phyloP scores from a whole-genome alignment of 2,329 filamentous ascomycete species.

The Aspergillus fijiensis region DNA sequence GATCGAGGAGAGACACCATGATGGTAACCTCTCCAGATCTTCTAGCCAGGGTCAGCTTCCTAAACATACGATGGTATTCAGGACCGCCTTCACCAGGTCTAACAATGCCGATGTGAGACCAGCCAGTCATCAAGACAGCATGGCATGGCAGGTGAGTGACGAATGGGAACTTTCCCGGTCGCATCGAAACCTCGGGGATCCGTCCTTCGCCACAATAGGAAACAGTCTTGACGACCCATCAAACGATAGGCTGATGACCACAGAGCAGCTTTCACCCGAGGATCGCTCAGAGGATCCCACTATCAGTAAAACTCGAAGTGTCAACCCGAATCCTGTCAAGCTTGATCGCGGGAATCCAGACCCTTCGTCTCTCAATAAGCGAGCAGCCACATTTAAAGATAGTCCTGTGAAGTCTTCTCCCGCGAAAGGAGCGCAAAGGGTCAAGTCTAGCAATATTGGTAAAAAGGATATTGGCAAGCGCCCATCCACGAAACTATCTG shows the following conservation, averaged over 20 bases:
- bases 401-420: conserved; percentile 29
- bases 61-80: conserved; percentile 48
- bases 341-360: not conserved
- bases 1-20: conserved; percentile 48
- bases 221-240: not conserved
- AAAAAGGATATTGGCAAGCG: conserved; percentile 26
- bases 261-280: conserved; percentile 18
- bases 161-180: not conserved
- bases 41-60: conserved; percentile 37
- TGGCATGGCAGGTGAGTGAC: not conserved
- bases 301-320: not conserved
- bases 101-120: conserved; percentile 39
- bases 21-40: conserved; percentile 42
- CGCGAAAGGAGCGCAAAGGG: conserved; percentile 36
- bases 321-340: not conserved
- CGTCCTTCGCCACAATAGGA: not conserved
- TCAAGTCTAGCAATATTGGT: conserved; percentile 28
- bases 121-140: conserved; percentile 9
- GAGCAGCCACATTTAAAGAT: conserved; percentile 18
- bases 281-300: not conserved
- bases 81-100: conserved; percentile 44
- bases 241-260: conserved; percentile 19
- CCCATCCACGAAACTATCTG: conserved; percentile 18
- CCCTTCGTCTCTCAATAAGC: not conserved
- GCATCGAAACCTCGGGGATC: not conserved